Base-by-base conservation (phyloP, 2,329 filamentous ascomycete genomes). In the Tolypocladium pustulatum region DNA sequence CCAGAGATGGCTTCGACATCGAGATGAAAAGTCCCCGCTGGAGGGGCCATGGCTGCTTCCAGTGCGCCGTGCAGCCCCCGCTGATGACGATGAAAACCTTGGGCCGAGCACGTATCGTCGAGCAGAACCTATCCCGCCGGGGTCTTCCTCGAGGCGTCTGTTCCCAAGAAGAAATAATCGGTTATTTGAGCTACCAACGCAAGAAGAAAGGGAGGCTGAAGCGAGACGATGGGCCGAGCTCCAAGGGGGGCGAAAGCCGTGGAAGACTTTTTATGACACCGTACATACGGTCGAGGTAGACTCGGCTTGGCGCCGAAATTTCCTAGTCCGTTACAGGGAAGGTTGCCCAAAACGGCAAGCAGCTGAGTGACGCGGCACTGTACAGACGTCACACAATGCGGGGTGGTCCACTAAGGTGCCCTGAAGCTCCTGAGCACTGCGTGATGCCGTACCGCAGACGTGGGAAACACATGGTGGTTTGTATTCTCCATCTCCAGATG, bases 1-100 rank as follows among this genome's bases (percentile, higher is more conserved):
- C 93, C 93, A 66, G 90, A 95, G 67, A 97, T 86, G 61, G 92
- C 91, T 70, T 94, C 90, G 61, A 96, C 86, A 72, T 96, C 89
- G 65, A 97, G 79, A 72, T 89, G 87, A 61, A 84, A 71, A n/a
- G 76, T 78, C 41, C 68, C 75, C 25, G 81, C 81, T 4, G 81
- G 80, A 55, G 81, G 81, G 56, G 77, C 80, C 80, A 83, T 83
- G 65, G 62, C 58, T 37, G 25, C 37, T 40, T 8, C 37, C 7
- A 1, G 49, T 12, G 49, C 27, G 25, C n/a, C 27, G 27, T 32
- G 27, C 15, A 52, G 49, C 5, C 30, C 20, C 30, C 20, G 37
- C 13, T 52, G 34, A 32, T 32, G 52, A 49, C 20, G 37, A 22
- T 38, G 52, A 20, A 7, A 30, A 30, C 27, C 25, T 17, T 36